Evolutionary conservation across 768 basidiomycete genomes (phyloP), one percentile per base, ranked within the genome.

Genomic region (Tylopilus vinaceipallidus): DNA sequence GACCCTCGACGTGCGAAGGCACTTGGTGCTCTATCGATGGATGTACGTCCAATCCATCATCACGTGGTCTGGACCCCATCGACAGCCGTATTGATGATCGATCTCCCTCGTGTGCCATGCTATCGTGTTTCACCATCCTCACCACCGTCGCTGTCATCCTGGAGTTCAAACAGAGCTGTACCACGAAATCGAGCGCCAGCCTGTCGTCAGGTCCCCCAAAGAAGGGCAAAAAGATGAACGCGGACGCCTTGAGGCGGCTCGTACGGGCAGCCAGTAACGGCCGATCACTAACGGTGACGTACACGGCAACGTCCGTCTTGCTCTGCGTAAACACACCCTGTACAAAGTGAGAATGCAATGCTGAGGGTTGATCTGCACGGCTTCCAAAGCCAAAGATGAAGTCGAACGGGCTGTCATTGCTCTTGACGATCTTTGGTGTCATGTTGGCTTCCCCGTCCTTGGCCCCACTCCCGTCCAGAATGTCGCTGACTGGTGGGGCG

Each of bases 121-220:
- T 58, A 8, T 79, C 81, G 42, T 60, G 65, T 66, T 82, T 86
- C 32, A 63, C 65, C 50, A 95, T 70, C 57, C 84, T 75, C 42
- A 93, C 66, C 4, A 95, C 82, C 1, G 88, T 93, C 12, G 91
- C 95, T 7, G 73, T 79, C 11, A 88, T 76, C 47, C 71, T 73
- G 13, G 79, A 72, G 55, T 85, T 86, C 50, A 77, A 73, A 64
- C 90, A 94, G 24, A 97, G 72, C 68, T 95, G 94, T 14, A 87
- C 79, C 17, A 90, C 86, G 57, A 98, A 83, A 27, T 87, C 82
- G 30, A 98, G 71, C 0, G 92, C 91, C 17, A 93, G 75, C 3
- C 95, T 77, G 63, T 97, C 95, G 65, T 98, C 95, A 0, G 92
- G 88, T 0, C 95, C 95, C 24, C 95, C 95, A 64, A 92, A 89